Evolutionary conservation across 345 rosid species (phyloP).

Genomic region (Salix dunnii): DNA sequence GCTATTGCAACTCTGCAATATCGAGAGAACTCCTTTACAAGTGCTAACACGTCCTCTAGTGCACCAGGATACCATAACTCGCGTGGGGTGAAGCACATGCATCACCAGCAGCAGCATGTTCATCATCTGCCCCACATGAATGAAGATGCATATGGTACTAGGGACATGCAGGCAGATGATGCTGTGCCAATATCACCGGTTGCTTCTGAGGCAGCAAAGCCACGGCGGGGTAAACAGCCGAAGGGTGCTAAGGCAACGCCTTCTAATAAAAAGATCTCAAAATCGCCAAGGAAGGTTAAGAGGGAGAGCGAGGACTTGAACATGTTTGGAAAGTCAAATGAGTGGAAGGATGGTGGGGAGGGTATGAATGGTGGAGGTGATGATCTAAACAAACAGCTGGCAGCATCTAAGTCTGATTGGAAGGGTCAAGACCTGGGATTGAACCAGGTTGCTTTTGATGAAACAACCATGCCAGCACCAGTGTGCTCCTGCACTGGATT

Average conservation of each 20-base stretch:
- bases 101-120: conserved; percentile 66
- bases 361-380: conserved; percentile 46
- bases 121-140: conserved; percentile 50
- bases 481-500: conserved; percentile 91
- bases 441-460: conserved; percentile 89
- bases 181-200: conserved; percentile 44
- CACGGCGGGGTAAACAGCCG: conserved; percentile 60
- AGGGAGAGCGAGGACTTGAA: conserved; percentile 67
- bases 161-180: conserved; percentile 56
- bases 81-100: conserved; percentile 82
- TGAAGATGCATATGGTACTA: conserved; percentile 53
- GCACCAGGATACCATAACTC: conserved; percentile 77
- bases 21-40: conserved; percentile 65
- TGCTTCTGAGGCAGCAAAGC: conserved; percentile 54
- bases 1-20: conserved; percentile 83
- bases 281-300: conserved; percentile 63
- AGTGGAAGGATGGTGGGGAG: conserved; percentile 46
- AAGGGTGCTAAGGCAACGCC: conserved; percentile 57
- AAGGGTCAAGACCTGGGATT: conserved; percentile 79
- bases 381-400: conserved; percentile 43
- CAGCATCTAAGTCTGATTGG: conserved; percentile 70
- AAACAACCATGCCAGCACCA: conserved; percentile 85
- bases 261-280: conserved; percentile 60
- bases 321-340: conserved; percentile 58
- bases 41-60: conserved; percentile 54